phyloP scores from a whole-genome alignment of 108 stramenopile genomes.

The Fragilaria crotonensis region DNA sequence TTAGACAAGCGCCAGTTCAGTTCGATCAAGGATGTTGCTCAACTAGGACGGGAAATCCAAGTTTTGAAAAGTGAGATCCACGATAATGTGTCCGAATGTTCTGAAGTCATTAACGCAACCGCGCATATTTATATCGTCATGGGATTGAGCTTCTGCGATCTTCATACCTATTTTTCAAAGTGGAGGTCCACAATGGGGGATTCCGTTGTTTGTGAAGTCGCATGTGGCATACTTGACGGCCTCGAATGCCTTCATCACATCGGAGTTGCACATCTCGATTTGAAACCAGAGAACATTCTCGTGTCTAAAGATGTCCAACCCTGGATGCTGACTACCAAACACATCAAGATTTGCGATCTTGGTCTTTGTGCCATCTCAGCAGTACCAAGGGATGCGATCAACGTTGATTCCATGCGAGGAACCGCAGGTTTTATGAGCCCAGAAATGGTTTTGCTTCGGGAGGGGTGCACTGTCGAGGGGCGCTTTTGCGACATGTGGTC shows the following conservation, averaged over 20 bases:
- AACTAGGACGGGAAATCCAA: conserved; percentile 83
- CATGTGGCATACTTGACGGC: conserved; percentile 28
- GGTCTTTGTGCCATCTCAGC: conserved; percentile 39
- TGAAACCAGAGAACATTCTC: conserved; percentile 17
- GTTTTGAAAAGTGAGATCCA: conserved; percentile 82
- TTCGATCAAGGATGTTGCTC: conserved; percentile 75
- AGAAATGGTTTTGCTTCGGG: conserved; percentile 35
- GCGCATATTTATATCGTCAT: conserved; percentile 90
- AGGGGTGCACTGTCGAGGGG: conserved; percentile 22
- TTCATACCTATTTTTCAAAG: conserved; percentile 11
- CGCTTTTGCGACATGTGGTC: conserved; percentile 59
- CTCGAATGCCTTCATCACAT: conserved; percentile 12
- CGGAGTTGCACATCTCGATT: conserved; percentile 5
- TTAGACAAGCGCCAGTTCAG: conserved; percentile 28
- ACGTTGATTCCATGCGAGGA: conserved; percentile 44
- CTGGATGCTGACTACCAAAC: conserved; percentile 4
- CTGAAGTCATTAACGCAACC: conserved; percentile 79
- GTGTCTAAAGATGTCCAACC: not conserved
- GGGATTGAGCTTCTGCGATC: conserved; percentile 33
- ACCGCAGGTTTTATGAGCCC: conserved; percentile 71
- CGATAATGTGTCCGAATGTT: conserved; percentile 71
- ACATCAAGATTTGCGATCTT: conserved; percentile 62
- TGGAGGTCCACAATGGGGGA: not conserved
- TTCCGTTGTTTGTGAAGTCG: conserved; percentile 10
- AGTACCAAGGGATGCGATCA: conserved; percentile 10